Conservation (phyloP, 1,139 yeast species). For the Yamadazyma conglobata region DNA sequence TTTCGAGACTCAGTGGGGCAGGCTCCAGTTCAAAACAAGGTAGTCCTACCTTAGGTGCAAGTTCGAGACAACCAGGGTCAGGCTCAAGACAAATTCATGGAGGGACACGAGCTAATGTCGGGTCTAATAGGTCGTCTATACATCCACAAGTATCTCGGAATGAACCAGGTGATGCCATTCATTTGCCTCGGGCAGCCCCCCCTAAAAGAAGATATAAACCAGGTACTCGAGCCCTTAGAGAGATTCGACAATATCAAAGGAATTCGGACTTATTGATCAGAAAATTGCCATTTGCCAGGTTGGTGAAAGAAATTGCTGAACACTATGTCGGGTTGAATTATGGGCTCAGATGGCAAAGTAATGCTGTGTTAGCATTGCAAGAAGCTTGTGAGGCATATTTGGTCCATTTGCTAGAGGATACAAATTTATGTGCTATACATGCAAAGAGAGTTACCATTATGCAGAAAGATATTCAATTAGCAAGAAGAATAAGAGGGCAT, state of each 20-base stretch:
- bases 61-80: too few species aligned
- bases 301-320: constrained; percentile 77
- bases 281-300: constrained; percentile 87
- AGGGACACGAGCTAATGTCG: too few species aligned
- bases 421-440: constrained; percentile 86
- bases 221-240: constrained; percentile 72
- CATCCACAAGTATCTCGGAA: constrained; percentile 28
- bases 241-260: constrained; percentile 75
- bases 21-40: too few species aligned
- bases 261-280: constrained; percentile 73
- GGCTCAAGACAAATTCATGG: too few species aligned
- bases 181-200: constrained; percentile 17
- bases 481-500: constrained; percentile 80
- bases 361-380: constrained; percentile 84
- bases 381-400: constrained; percentile 92
- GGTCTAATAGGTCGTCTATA: not conserved
- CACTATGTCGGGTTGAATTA: constrained; percentile 58
- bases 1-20: too few species aligned
- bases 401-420: constrained; percentile 83
- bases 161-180: constrained; percentile 49
- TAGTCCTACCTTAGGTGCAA: too few species aligned
- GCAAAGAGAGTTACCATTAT: constrained; percentile 92
- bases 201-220: constrained; percentile 59
- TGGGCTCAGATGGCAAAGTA: constrained; percentile 82
- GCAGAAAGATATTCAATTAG: constrained; percentile 91